These are phyloP conservation scores for Fomitopsis palustris DNA, from an alignment of 1,284 basidiomycete genomes.

Conservation along the genomic window DNA sequence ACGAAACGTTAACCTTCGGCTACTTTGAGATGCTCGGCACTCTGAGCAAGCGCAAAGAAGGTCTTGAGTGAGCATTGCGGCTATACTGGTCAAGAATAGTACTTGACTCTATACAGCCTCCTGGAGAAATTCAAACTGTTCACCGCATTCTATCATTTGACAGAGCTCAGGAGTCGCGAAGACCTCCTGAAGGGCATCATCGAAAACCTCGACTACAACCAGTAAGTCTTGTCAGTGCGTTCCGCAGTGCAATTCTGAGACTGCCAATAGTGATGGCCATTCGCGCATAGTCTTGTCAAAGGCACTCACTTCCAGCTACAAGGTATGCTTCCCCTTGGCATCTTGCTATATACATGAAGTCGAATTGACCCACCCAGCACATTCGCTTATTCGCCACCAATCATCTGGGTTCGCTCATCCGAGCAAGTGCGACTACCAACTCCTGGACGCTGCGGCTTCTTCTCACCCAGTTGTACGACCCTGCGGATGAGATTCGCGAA, in stretches of 20 bases:
- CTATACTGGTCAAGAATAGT: not conserved
- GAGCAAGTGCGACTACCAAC: conserved; percentile 57
- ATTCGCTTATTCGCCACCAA: conserved; percentile 87
- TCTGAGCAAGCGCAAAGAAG: conserved; percentile 84
- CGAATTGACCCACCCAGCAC: conserved; percentile 45
- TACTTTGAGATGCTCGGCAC: conserved; percentile 97
- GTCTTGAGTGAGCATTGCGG: conserved; percentile 73
- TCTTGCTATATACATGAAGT: not conserved
- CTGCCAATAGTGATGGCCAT: conserved; percentile 75
- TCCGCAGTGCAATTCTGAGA: conserved; percentile 6
- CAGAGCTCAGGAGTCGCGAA: conserved; percentile 86
- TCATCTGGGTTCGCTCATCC: conserved; percentile 81
- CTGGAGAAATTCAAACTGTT: conserved; percentile 92
- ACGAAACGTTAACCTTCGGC: conserved; percentile 84
- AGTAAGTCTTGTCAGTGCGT: conserved; percentile 46
- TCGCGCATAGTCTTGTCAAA: conserved; percentile 90
- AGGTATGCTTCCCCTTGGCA: conserved; percentile 41
- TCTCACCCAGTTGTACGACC: conserved; percentile 94
- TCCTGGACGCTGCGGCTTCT: conserved; percentile 88
- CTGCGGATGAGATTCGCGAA: conserved; percentile 85
- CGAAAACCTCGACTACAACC: conserved; percentile 87
- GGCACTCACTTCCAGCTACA: conserved; percentile 88
- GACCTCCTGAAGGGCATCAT: conserved; percentile 91
- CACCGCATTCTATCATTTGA: conserved; percentile 92
- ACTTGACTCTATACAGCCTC: conserved; percentile 47